Conservation (phyloP, 306 rosid genomes). For the Cucurbita argyrosperma region DNA sequence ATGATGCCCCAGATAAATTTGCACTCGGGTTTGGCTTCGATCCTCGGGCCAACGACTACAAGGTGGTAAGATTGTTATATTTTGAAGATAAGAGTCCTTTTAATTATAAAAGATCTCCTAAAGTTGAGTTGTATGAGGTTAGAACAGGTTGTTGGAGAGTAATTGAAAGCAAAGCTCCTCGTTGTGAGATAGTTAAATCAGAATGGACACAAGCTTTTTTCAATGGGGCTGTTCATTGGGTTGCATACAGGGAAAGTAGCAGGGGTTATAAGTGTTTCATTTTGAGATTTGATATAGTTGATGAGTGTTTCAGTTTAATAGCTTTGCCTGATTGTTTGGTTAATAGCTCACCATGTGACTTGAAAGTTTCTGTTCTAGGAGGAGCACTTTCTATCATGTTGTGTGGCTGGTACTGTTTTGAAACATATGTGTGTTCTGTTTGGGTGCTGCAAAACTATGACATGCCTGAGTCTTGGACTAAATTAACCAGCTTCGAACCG, state of each 20-base stretch:
- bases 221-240: slow-evolving; percentile 5
- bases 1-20: background rate
- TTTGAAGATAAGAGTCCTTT: background rate
- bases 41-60: background rate
- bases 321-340: slow-evolving; percentile 3
- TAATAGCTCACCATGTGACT: slow-evolving; percentile 3
- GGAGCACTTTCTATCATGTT: slow-evolving; percentile 2
- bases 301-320: background rate
- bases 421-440: slow-evolving; percentile 5
- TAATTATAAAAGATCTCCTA: background rate
- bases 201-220: slow-evolving; percentile 10
- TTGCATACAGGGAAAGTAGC: background rate
- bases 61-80: slow-evolving; percentile 9
- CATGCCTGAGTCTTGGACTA: background rate
- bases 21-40: slow-evolving; percentile 12
- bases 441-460: background rate
- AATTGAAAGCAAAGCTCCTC: slow-evolving; percentile 8
- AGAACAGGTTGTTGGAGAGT: background rate
- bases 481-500: background rate
- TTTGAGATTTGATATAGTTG: background rate
- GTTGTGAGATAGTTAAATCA: background rate
- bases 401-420: slow-evolving; percentile 6
- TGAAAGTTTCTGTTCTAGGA: slow-evolving; percentile 4
- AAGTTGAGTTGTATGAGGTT: slow-evolving; percentile 3
- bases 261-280: slow-evolving; percentile 4